Conservation (phyloP, 768 basidiomycete genomes). For the Sistotremastrum niveocremeum region DNA sequence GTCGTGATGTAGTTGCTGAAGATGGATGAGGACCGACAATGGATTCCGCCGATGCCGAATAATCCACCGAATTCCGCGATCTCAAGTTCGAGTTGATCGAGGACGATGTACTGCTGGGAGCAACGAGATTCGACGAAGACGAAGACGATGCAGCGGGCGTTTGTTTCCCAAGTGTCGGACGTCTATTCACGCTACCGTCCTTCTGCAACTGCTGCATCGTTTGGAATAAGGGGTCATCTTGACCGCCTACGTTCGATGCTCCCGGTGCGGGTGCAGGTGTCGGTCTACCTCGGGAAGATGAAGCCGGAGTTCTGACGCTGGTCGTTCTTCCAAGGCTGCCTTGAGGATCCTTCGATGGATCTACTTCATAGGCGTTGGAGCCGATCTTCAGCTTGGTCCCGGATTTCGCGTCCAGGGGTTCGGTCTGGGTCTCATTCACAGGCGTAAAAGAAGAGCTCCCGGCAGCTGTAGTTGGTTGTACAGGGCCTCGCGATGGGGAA, state of each 20-base stretch:
- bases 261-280: background rate
- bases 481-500: too few species aligned
- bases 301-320: background rate
- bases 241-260: slow-evolving; percentile 13
- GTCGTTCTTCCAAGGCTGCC: background rate
- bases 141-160: slow-evolving; percentile 24
- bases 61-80: slow-evolving; percentile 33
- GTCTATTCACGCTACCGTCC: slow-evolving; percentile 7
- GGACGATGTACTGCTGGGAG: slow-evolving; percentile 4
- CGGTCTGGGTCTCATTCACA: slow-evolving; percentile 36
- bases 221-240: slow-evolving; percentile 26
- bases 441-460: slow-evolving; percentile 11
- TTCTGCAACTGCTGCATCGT: slow-evolving; percentile 20
- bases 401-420: slow-evolving; percentile 49
- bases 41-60: slow-evolving; percentile 59
- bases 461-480: too few species aligned
- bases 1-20: slow-evolving; percentile 41
- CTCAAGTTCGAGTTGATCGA: background rate
- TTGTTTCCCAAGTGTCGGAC: slow-evolving; percentile 7
- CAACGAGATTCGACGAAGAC: slow-evolving; percentile 16
- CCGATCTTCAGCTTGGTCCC: slow-evolving; percentile 64
- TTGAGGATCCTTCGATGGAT: slow-evolving; percentile 56
- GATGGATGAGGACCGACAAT: slow-evolving; percentile 67
- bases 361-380: slow-evolving; percentile 49
- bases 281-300: too few species aligned